Base-by-base conservation (phyloP, 2,329 filamentous ascomycete species). In the Uncinocarpus reesii region DNA sequence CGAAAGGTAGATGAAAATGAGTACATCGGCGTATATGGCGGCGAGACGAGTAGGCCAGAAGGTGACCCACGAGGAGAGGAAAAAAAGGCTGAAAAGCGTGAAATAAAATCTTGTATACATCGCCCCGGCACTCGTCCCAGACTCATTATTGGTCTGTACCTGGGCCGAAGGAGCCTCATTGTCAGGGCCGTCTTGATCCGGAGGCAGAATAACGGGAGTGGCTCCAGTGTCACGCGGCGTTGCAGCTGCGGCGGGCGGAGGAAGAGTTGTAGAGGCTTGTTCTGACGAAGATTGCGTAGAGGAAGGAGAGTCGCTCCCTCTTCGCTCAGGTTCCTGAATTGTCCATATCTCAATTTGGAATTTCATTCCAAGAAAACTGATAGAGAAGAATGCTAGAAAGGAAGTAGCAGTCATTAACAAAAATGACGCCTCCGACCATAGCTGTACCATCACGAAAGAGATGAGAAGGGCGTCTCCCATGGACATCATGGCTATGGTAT, bases 1-100 rank as follows among this genome's bases (percentile, higher is more conserved):
- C 16, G 89, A 95, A 37, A 95, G 77, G 62, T 95, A 95, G 46
- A 77, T 55, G 57, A 90, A 79, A 1, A 78, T 75, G 18, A 94
- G 69, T 2, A 74, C 54, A 61, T 89, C 74, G 53, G 73, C 73
- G 62, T 80, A 83, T 35, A 73, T 61, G 2, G 70, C 70, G 20
- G 75, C 73, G 1, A 76, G 60, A 1, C 68, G 65, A 2, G 69
- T 63, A 1, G 78, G 77, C 65, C 78, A 78, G 1, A 77, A 71
- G 24, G 73, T 71, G 18, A 77, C 75, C 62, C 79, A 78, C 4
- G 80, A 67, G 4, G 76, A 78, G 34, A 80, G 61, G 56, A 82
- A 77, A 51, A 80, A 69, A 43, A 76, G 65, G 16, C 70, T 67
- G 32, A 79, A 72, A 2, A 82, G 70, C 20, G 77, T 63, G 47